Percentiles rank a stretch among this genome's conserved stretches.
These are phyloP conservation scores for Clonostachys chloroleuca DNA, from an alignment of 2,329 filamentous ascomycete genomes.

Conservation along the genomic window DNA sequence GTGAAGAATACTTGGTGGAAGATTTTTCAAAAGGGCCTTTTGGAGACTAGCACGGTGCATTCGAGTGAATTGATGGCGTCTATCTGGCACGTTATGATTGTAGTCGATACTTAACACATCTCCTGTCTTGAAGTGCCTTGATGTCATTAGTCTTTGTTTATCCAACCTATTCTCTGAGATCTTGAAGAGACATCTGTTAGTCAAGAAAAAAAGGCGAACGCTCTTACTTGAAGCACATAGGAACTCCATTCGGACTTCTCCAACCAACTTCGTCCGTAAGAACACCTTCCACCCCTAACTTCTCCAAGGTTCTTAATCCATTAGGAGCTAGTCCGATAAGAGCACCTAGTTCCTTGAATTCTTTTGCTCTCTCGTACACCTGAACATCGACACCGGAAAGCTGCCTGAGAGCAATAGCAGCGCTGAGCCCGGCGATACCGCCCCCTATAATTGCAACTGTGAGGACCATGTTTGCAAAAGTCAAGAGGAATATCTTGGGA, in stretches of 20 bases:
- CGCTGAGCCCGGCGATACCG: constrained; percentile 18
- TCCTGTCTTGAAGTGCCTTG: constrained; percentile 18
- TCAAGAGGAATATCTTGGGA: too few relatives aligned
- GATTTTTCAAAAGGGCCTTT: constrained; percentile 37
- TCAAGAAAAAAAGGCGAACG: too few relatives aligned
- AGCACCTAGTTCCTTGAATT: constrained; percentile 27
- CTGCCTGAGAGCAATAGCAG: constrained; percentile 21
- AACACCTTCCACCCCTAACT: constrained; percentile 12
- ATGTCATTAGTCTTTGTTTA: neutral
- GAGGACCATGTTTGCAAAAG: neutral
- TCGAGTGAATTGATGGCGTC: constrained; percentile 17
- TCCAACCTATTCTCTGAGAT: too few relatives aligned
- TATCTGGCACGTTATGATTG: constrained; percentile 13
- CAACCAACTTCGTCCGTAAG: too few relatives aligned
- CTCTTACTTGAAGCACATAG: too few relatives aligned
- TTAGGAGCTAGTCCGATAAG: constrained; percentile 26
- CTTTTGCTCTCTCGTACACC: constrained; percentile 25
- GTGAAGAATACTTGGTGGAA: constrained; percentile 34
- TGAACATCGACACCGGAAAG: constrained; percentile 19
- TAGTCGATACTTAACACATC: constrained; percentile 20
- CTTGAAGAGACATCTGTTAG: too few relatives aligned
- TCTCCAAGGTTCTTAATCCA: constrained; percentile 26
- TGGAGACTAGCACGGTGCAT: constrained; percentile 36
- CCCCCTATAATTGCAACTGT: constrained; percentile 20
- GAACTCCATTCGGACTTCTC: too few relatives aligned